Conservation (phyloP, 1,284 basidiomycete species). For the Ustilago trichophora region DNA sequence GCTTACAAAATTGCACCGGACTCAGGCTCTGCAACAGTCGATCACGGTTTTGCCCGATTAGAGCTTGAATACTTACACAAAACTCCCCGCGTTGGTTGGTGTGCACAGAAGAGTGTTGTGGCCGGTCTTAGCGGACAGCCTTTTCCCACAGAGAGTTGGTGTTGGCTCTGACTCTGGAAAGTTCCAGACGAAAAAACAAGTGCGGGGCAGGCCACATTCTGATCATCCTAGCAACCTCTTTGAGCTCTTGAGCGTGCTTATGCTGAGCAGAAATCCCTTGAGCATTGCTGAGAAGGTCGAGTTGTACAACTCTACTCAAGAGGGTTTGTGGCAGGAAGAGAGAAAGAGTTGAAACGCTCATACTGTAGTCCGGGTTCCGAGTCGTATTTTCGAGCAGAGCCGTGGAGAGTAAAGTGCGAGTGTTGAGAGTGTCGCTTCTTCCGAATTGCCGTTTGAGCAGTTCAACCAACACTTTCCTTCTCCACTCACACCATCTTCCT, state of each 20-base stretch:
- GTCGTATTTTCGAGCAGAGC: conserved; percentile 7
- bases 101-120: neutral
- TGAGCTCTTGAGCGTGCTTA: too few species aligned
- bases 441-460: neutral
- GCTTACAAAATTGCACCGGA: conserved; percentile 10
- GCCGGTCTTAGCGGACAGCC: conserved; percentile 23
- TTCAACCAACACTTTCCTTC: neutral
- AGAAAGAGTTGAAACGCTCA: too few species aligned
- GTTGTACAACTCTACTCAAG: too few species aligned
- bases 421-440: conserved; percentile 9
- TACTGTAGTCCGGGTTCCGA: conserved; percentile 28
- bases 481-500: neutral
- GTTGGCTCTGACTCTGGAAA: conserved; percentile 31
- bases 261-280: too few species aligned
- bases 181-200: conserved; percentile 18
- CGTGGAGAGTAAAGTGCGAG: too few species aligned
- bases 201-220: neutral
- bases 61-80: too few species aligned
- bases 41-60: conserved; percentile 39
- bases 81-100: neutral
- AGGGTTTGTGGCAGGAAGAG: neutral
- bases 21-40: neutral
- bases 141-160: neutral
- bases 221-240: neutral
- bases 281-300: too few species aligned